These are phyloP conservation scores for Biscogniauxia sp. DNA, from an alignment of 2,329 filamentous ascomycete species.

Conservation along the genomic window DNA sequence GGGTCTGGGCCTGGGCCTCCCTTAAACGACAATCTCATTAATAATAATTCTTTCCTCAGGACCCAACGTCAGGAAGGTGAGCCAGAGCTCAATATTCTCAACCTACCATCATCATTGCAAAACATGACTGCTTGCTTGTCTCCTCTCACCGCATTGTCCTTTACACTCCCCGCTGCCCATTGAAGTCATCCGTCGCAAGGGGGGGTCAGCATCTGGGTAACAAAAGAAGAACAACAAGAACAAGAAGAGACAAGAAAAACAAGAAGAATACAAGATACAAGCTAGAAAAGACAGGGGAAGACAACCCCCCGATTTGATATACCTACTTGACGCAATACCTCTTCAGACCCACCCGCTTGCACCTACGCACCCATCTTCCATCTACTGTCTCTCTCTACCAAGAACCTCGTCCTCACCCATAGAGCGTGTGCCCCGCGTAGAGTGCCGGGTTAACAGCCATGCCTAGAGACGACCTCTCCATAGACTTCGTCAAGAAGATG, in stretches of 20 bases:
- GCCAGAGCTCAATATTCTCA: conserved; percentile 28
- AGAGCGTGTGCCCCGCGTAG: conserved; percentile 26
- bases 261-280: conserved; percentile 36
- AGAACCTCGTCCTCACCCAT: conserved; percentile 6
- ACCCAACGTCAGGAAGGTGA: conserved; percentile 30
- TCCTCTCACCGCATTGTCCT: background rate
- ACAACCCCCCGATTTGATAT: conserved; percentile 1
- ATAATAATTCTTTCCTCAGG: conserved; percentile 7
- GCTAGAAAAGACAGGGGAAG: conserved; percentile 27
- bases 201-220: conserved; percentile 36
- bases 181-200: background rate
- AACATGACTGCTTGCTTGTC: background rate
- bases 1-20: conserved; percentile 1
- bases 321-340: conserved; percentile 8
- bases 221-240: conserved; percentile 33
- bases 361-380: conserved; percentile 1
- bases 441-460: conserved; percentile 57
- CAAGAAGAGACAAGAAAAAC: conserved; percentile 28
- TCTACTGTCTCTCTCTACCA: conserved; percentile 1
- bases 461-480: conserved; percentile 71
- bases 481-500: conserved; percentile 68
- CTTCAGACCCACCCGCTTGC: conserved; percentile 1
- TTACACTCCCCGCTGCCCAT: background rate
- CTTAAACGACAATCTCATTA: background rate
- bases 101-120: conserved; percentile 3